phyloP scores from a whole-genome alignment of 2,329 filamentous ascomycete species.

The Clarireedia sp. region DNA sequence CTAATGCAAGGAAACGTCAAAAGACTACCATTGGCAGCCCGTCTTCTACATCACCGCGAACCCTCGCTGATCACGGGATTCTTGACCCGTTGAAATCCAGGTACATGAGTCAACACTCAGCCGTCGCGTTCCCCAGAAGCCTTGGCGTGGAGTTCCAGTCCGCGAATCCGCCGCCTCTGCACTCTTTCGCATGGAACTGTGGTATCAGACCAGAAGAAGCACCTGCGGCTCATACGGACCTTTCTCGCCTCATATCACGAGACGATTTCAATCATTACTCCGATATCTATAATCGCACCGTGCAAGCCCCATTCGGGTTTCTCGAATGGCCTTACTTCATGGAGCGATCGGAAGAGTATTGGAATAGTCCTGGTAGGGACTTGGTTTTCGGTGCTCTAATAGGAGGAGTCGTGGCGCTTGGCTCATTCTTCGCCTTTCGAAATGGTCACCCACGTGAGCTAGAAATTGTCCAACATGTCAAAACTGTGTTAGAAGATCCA shows the following conservation, averaged over 20 bases:
- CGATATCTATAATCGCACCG: slow-evolving; percentile 24
- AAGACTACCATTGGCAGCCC: neutral
- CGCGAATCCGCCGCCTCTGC: slow-evolving; percentile 29
- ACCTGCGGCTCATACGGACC: slow-evolving; percentile 13
- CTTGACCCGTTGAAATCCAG: slow-evolving; percentile 3
- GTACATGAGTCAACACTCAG: slow-evolving; percentile 24
- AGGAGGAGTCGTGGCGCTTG: slow-evolving; percentile 29
- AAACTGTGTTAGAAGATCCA: slow-evolving; percentile 19
- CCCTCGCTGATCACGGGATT: slow-evolving; percentile 13
- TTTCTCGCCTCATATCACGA: slow-evolving; percentile 18
- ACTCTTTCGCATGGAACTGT: slow-evolving; percentile 33
- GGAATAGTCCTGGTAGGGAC: slow-evolving; percentile 21
- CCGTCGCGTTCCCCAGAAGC: slow-evolving; percentile 29
- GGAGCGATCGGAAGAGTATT: slow-evolving; percentile 26
- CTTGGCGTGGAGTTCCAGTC: slow-evolving; percentile 29
- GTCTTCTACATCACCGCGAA: slow-evolving; percentile 7
- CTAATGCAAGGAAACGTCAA: neutral
- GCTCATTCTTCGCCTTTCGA: slow-evolving; percentile 29
- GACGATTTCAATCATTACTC: slow-evolving; percentile 10
- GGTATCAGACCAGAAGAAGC: slow-evolving; percentile 24
- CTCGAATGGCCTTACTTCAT: slow-evolving; percentile 25
- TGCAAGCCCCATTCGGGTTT: slow-evolving; percentile 30
- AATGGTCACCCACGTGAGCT: slow-evolving; percentile 22
- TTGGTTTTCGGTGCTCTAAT: slow-evolving; percentile 30
- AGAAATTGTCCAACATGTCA: slow-evolving; percentile 22